Evolutionary conservation across 2,329 filamentous ascomycete genomes (phyloP).

Genomic region (Coleophoma cylindrospora): DNA sequence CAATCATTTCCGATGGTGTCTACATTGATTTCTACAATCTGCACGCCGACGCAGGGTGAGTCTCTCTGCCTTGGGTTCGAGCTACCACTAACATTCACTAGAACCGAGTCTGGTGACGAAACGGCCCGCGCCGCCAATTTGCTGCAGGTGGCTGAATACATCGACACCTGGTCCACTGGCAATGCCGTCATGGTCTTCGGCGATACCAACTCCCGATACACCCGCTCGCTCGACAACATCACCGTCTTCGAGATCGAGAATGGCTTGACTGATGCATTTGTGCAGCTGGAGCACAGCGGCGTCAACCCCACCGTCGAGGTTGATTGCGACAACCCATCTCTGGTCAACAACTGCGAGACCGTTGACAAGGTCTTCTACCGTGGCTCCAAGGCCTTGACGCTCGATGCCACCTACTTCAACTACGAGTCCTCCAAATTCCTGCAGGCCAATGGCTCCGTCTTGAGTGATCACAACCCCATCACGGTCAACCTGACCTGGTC

Average conservation of each 20-base stretch:
- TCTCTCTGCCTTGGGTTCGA: not conserved
- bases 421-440: slow-evolving; percentile 55
- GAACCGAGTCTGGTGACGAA: slow-evolving; percentile 43
- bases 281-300: slow-evolving; percentile 46
- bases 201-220: slow-evolving; percentile 63
- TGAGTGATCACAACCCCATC: slow-evolving; percentile 63
- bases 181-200: slow-evolving; percentile 61
- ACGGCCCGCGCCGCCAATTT: slow-evolving; percentile 53
- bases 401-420: slow-evolving; percentile 43
- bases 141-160: slow-evolving; percentile 52
- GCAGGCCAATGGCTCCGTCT: slow-evolving; percentile 46
- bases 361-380: slow-evolving; percentile 62
- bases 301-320: slow-evolving; percentile 35
- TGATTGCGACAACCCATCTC: slow-evolving; percentile 54
- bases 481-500: slow-evolving; percentile 47
- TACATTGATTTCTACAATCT: slow-evolving; percentile 63
- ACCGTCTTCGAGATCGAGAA: slow-evolving; percentile 44
- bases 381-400: slow-evolving; percentile 37
- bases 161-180: slow-evolving; percentile 48
- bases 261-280: slow-evolving; percentile 53
- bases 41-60: slow-evolving; percentile 57
- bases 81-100: slow-evolving; percentile 11
- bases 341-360: slow-evolving; percentile 51
- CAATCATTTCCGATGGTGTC: slow-evolving; percentile 43
- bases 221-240: slow-evolving; percentile 47